phyloP scores from a whole-genome alignment of 2,329 filamentous ascomycete species.

The Ophiostoma populinum region DNA sequence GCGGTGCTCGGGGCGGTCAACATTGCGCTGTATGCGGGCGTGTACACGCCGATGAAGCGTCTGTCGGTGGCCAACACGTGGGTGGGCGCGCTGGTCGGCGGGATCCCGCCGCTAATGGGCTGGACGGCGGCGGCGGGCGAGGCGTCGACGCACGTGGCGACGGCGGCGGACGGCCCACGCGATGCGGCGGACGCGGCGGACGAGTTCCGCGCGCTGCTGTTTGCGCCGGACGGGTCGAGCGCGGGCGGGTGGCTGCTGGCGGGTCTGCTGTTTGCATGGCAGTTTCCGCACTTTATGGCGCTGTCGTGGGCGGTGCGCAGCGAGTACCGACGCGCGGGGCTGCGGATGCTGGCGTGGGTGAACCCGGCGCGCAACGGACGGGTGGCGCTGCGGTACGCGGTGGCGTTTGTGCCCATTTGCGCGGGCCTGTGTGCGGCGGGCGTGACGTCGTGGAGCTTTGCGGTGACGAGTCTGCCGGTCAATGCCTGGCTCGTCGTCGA shows the following conservation, averaged over 20 bases:
- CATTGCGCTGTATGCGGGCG: slow-evolving; percentile 73
- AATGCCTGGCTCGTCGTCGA: slow-evolving; percentile 76
- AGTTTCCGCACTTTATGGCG: slow-evolving; percentile 96
- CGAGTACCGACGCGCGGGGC: slow-evolving; percentile 61
- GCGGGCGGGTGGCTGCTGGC: slow-evolving; percentile 82
- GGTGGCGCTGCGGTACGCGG: slow-evolving; percentile 73
- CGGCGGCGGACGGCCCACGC: background rate
- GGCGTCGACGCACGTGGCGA: slow-evolving; percentile 7
- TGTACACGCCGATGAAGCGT: slow-evolving; percentile 87
- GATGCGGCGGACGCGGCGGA: slow-evolving; percentile 39
- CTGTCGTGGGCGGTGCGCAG: slow-evolving; percentile 76
- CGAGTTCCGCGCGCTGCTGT: slow-evolving; percentile 45
- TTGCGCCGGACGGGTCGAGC: slow-evolving; percentile 42
- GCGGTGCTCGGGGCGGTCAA: slow-evolving; percentile 72
- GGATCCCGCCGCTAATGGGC: slow-evolving; percentile 91
- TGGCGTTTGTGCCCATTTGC: slow-evolving; percentile 77
- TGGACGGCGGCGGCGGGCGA: slow-evolving; percentile 93
- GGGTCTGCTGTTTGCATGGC: slow-evolving; percentile 77
- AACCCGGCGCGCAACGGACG: slow-evolving; percentile 73
- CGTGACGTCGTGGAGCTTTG: slow-evolving; percentile 74
- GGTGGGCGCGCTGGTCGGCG: slow-evolving; percentile 83
- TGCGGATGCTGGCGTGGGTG: slow-evolving; percentile 66
- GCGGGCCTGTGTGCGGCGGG: slow-evolving; percentile 59
- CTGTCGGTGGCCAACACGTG: slow-evolving; percentile 81
- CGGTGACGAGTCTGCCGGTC: slow-evolving; percentile 60